These are phyloP conservation scores for Candida sanyaensis DNA, from an alignment of 1,139 yeast genomes.

Conservation along the genomic window DNA sequence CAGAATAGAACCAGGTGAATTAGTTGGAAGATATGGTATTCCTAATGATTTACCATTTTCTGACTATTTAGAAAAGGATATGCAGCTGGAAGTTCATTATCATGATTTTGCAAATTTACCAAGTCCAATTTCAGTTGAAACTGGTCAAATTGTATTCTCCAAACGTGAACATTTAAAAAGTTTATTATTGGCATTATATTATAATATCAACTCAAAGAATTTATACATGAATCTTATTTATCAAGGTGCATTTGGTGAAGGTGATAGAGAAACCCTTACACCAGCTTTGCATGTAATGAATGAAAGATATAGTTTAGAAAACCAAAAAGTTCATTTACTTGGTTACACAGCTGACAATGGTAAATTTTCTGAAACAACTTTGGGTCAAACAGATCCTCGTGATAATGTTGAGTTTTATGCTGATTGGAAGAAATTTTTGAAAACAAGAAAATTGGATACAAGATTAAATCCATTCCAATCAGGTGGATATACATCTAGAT, in stretches of 20 bases:
- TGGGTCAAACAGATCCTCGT: conserved; percentile 37
- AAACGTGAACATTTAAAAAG: conserved; percentile 32
- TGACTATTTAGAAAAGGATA: conserved; percentile 22
- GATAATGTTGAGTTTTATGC: conserved; percentile 21
- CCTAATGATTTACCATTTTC: conserved; percentile 25
- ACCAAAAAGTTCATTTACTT: conserved; percentile 24
- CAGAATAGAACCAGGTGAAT: conserved; percentile 31
- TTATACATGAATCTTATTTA: conserved; percentile 33
- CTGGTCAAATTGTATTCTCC: conserved; percentile 39
- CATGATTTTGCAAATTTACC: conserved; percentile 40
- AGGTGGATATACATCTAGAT: conserved; percentile 24
- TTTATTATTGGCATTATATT: conserved; percentile 33
- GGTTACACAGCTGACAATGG: conserved; percentile 25
- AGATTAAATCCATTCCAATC: conserved; percentile 35
- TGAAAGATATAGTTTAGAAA: conserved; percentile 34
- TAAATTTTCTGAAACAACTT: conserved; percentile 28
- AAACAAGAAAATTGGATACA: conserved; percentile 22
- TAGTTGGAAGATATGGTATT: conserved; percentile 29
- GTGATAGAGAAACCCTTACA: conserved; percentile 42
- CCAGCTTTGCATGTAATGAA: conserved; percentile 40
- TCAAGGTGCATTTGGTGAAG: conserved; percentile 41
- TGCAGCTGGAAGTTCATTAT: conserved; percentile 21
- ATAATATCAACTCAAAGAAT: conserved; percentile 29
- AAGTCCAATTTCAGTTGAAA: conserved; percentile 28
- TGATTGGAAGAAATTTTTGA: conserved; percentile 33